phyloP scores from a whole-genome alignment of 2,329 filamentous ascomycete species.

The Fusarium palustre region DNA sequence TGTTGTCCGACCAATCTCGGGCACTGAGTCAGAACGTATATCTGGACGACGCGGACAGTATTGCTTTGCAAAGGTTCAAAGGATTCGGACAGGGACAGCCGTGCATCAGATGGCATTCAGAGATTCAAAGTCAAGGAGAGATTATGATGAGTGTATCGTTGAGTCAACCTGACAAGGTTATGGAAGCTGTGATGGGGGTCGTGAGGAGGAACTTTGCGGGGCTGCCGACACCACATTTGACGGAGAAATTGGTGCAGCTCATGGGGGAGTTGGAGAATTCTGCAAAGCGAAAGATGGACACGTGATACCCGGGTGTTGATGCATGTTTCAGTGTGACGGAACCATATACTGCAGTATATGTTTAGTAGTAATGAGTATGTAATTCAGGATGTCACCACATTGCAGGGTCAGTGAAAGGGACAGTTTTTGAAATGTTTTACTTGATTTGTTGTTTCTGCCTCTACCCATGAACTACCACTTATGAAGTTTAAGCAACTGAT shows the following conservation, averaged over 20 bases:
- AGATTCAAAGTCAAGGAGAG: conserved; percentile 4
- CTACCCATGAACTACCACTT: not conserved
- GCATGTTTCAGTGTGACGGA: not conserved
- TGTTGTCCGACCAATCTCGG: conserved; percentile 12
- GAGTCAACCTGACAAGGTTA: conserved; percentile 28
- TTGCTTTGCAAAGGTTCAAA: conserved; percentile 27
- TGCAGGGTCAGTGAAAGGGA: rapidly evolving
- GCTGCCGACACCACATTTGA: conserved; percentile 20
- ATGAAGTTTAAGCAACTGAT: not conserved
- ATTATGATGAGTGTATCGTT: conserved; percentile 21
- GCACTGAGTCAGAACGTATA: conserved; percentile 2
- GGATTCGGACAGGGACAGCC: conserved; percentile 32
- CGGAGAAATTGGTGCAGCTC: conserved; percentile 33
- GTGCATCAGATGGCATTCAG: conserved; percentile 27
- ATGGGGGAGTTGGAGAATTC: conserved; percentile 37
- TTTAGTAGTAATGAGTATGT: no score
- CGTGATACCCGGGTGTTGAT: conserved; percentile 3
- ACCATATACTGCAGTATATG: not conserved
- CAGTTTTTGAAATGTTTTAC: not conserved
- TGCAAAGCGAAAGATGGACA: conserved; percentile 26
- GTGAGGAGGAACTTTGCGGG: conserved; percentile 23
- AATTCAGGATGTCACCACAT: no score
- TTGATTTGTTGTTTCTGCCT: conserved; percentile 5
- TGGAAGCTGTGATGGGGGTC: conserved; percentile 26
- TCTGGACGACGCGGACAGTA: conserved; percentile 16